A percentile compares a stretch with the other conserved stretches of the same genome.
Evolutionary conservation across 306 rosid genomes (phyloP).

Genomic region (Fragaria nilgerrensis): DNA sequence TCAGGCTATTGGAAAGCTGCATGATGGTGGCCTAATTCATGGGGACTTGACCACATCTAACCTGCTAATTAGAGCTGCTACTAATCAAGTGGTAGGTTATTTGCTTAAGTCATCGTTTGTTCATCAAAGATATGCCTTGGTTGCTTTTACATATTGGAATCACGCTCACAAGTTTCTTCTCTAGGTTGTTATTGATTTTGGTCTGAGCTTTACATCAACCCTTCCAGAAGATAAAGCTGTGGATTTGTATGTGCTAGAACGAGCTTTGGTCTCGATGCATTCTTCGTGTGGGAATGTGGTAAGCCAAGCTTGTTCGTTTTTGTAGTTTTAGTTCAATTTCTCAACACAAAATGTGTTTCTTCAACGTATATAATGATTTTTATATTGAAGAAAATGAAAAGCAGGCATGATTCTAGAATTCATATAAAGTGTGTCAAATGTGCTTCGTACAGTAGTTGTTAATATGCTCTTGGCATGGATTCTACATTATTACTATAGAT

Average conservation of each 20-base stretch:
- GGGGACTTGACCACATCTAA: slow-evolving; percentile 90
- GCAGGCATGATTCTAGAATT: not conserved
- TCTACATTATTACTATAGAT: not conserved
- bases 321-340: not conserved
- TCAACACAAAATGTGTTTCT: not conserved
- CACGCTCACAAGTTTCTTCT: slow-evolving; percentile 20
- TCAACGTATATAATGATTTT: not conserved
- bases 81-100: slow-evolving; percentile 66
- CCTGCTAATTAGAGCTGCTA: slow-evolving; percentile 57
- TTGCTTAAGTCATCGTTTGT: slow-evolving; percentile 1
- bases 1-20: slow-evolving; percentile 70
- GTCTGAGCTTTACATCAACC: slow-evolving; percentile 84
- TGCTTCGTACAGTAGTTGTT: not conserved
- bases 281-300: slow-evolving; percentile 93
- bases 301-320: slow-evolving; percentile 10
- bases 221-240: slow-evolving; percentile 93
- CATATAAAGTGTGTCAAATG: not conserved
- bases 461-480: no score
- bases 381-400: not conserved
- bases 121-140: not conserved
- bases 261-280: slow-evolving; percentile 90
- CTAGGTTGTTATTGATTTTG: slow-evolving; percentile 85
- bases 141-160: slow-evolving; percentile 24
- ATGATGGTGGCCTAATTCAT: slow-evolving; percentile 84
- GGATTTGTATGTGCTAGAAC: slow-evolving; percentile 83